Percentiles rank a stretch among this genome's conserved stretches.
Conservation (phyloP, 2,329 filamentous ascomycete species). For the Paracoccidioides lutzii region DNA sequence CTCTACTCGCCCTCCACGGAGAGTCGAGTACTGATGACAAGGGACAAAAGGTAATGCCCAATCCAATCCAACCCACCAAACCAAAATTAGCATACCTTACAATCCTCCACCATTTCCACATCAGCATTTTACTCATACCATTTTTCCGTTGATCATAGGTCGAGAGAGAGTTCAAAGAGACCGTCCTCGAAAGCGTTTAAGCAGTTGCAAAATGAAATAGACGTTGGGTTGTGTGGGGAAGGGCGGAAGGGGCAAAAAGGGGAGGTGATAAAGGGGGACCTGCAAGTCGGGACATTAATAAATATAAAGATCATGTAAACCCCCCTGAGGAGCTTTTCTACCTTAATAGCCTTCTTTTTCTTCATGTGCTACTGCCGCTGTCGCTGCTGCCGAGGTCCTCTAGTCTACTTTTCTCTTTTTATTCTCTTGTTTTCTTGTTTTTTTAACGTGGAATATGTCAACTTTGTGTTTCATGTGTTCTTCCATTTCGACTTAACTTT, state of each 20-base stretch:
- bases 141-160: slow-evolving; percentile 26
- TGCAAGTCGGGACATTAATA: too few relatives aligned
- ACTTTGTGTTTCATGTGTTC: neutral
- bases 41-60: slow-evolving; percentile 70
- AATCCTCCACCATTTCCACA: neutral
- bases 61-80: slow-evolving; percentile 1
- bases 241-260: neutral
- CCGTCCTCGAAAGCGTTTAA: slow-evolving; percentile 88
- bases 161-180: slow-evolving; percentile 99
- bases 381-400: too few relatives aligned
- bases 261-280: too few relatives aligned
- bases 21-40: slow-evolving; percentile 93
- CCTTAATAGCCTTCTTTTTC: too few relatives aligned
- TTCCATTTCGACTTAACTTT: neutral
- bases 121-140: neutral
- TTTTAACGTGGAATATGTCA: slow-evolving; percentile 1
- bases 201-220: slow-evolving; percentile 16
- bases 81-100: neutral
- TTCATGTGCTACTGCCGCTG: too few relatives aligned
- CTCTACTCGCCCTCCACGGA: slow-evolving; percentile 90
- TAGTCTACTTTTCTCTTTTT: neutral
- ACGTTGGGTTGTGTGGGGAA: neutral
- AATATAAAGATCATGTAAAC: too few relatives aligned
- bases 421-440: neutral
- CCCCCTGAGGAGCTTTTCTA: too few relatives aligned